Base-by-base conservation (phyloP, 2,329 filamentous ascomycete species). In the Nannizziopsis barbatae region DNA sequence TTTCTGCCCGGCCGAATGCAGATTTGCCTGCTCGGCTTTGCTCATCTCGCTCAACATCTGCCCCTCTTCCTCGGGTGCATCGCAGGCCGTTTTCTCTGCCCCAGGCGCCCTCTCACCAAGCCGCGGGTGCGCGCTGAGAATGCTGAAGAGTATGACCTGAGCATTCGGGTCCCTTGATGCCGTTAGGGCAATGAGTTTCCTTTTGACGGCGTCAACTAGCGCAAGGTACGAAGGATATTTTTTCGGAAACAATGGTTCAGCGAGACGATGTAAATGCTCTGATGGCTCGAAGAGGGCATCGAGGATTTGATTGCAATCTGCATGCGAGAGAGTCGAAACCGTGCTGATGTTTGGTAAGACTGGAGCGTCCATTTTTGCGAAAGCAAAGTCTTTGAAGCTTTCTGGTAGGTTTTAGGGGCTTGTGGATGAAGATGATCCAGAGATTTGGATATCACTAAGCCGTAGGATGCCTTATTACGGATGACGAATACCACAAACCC, bases 201-300 rank as follows among this genome's bases (percentile, higher is more conserved):
- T 61, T 14, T 80, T 77, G 37, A 92, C 74, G 38, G 77, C 74
- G 41, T 76, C 71, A 59, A 94, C 82, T 5, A 95, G 73, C 32
- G 78, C 73, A 6, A 71, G 54, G 65, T 95, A 95, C 20, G 79
- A 81, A 1, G 69, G 57, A 63, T 86, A 89, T 32, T 12, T 36
- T 11, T 41, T 17, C 15, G 71, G 72, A n/a, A 93, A 71, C 2
- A 83, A 68, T 1, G 84, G 84, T 5, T 86, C 63, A 12, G 84
- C 77, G 11, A 92, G 73, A 10, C 75, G 72, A 64, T 90, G 86
- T 1, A 95, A 78, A 44, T 81, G 77, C 0, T 76, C 71, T 47
- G 83, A 88, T 12, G 86, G 85, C 63, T 95, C 89, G 66, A 95
- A 95, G 51, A 95, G 80, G 2, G 81, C 74, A 66, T 93, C 85